These are phyloP conservation scores for Ascochyta rabiei DNA, from an alignment of 2,329 filamentous ascomycete genomes.

Conservation along the genomic window DNA sequence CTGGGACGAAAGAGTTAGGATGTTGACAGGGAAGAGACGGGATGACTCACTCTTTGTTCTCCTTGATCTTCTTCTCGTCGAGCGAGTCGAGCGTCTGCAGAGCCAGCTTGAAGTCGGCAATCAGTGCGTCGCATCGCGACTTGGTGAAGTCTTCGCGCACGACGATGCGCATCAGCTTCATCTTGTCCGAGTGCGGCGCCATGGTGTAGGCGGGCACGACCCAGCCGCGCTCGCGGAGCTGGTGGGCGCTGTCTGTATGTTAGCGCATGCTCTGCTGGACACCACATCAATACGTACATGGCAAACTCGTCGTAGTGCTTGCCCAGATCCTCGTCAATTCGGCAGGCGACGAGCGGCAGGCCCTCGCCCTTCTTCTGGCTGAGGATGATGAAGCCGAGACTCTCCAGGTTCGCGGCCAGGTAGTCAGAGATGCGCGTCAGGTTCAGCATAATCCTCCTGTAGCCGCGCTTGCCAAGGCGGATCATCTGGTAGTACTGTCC, in stretches of 20 bases:
- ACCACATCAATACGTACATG: constrained; percentile 37
- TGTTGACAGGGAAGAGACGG: too few species aligned
- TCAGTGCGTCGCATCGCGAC: constrained; percentile 77
- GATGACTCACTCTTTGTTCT: constrained; percentile 65
- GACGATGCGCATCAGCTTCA: constrained; percentile 92
- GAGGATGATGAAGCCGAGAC: constrained; percentile 86
- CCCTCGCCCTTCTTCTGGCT: constrained; percentile 77
- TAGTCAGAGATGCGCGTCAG: constrained; percentile 90
- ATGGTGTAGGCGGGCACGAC: constrained; percentile 96
- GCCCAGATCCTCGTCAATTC: constrained; percentile 64
- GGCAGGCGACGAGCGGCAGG: constrained; percentile 88
- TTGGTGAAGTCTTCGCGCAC: constrained; percentile 91
- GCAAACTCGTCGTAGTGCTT: constrained; percentile 63
- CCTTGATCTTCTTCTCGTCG: constrained; percentile 72
- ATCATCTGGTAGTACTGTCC: constrained; percentile 98
- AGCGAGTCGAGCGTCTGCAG: constrained; percentile 73
- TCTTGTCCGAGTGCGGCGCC: constrained; percentile 81
- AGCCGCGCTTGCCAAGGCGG: constrained; percentile 89
- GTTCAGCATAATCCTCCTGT: constrained; percentile 92
- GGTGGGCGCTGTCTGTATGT: constrained; percentile 64
- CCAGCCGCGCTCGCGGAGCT: constrained; percentile 86
- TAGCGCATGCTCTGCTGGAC: background rate
- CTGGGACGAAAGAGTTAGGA: background rate
- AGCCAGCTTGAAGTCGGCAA: constrained; percentile 80
- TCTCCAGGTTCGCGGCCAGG: constrained; percentile 73